Evolutionary conservation across 2,329 filamentous ascomycete species (phyloP), one percentile per base, ranked within the genome.

Genomic region (Sporothrix protearum): DNA sequence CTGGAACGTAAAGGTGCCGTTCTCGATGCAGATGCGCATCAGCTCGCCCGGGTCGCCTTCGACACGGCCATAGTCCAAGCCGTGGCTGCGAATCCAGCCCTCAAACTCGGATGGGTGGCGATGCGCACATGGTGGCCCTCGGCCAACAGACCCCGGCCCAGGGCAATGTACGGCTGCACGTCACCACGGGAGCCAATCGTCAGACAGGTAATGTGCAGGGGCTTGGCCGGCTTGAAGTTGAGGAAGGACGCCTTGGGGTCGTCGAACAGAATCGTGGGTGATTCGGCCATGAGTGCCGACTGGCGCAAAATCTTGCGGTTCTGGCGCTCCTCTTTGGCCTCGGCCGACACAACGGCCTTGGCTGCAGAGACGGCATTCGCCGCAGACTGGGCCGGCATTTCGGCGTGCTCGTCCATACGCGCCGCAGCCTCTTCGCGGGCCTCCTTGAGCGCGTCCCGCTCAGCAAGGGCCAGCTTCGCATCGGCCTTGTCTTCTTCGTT

Each of bases 151-250:
- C 92, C 93, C 78, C 97, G 97, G 82, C 96, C 97, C 0, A 99
- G 84, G 0, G 96, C 94, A 79, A 99, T 98, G 79, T 98, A 99
- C 0, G 96, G 96, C 79, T 99, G 96, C 3, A 99, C 95, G 78
- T 99, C 96, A 30, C 96, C 96, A 72, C 96, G 88, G 14, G 95
- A 97, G 19, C 96, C 96, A 74, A 99, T 99, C 0, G 96, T 99
- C 49, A 99, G 83, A 78, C 96, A 99, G 1, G 95, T 97, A 73
- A 99, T 92, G 25, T 86, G 90, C 78, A 99, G 83, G 1, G 94
- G 85, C 76, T 92, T 86, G 1, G 88, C 82, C 0, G 96, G 95
- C 80, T 97, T 97, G 82, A 97, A 97, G 75, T 96, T 93, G 74
- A 97, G 86, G 72, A 97, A 91, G 0, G 94, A 97, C 4, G 93